Base-by-base conservation (phyloP, 495 filamentous ascomycete species). In the Podospora pseudopauciseta region DNA sequence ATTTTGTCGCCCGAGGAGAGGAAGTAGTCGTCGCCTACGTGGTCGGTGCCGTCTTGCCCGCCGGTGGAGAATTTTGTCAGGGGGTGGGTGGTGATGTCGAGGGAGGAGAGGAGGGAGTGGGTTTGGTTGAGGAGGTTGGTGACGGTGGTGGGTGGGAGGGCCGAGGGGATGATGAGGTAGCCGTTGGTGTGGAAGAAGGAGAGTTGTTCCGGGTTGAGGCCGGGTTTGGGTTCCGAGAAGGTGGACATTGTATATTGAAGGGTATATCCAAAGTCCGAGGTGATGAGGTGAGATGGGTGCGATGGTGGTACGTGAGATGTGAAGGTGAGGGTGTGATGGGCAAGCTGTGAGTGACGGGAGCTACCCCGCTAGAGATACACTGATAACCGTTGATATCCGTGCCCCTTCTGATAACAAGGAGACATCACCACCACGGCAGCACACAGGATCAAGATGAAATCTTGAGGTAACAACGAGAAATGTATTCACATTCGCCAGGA, bases 1-100 rank as follows among this genome's bases (percentile, higher is more conserved):
- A 99, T 83, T 73, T 98, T 96, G 84, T 97, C 91, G 64, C 91
- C 92, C 2, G 89, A 92, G 2, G 80, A 82, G 0, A 99, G 86
- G 80, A 99, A 99, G 87, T 99, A 99, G 76, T 90, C 87, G 81
- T 99, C 95, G 68, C 95, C 94, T 26, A 97, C 90, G 79, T 99
- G 95, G 60, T 86, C 82, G 28, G 76, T 72, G 64, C 81, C 84
- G 67, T 87, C 84, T 59, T 87, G 83, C 58, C 79, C 83, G 73
- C 93, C 93, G 1, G 94, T 96, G 18, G 88, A 89, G 86, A 99
- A 99, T 74, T 87, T 89, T 2, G 95, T 99, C 82, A 98, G 88
- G 0, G 95, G 95, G 80, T 99, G 95, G 26, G 87, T 84, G 32
- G 87, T 82, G 5, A 99, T 83, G 30, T 86, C 79, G 82, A 99